Percentiles rank a stretch among this genome's conserved stretches.
These are phyloP conservation scores for Ampelocalamus luodianensis DNA, from an alignment of 176 grass and related monocot genomes.

Conservation along the genomic window DNA sequence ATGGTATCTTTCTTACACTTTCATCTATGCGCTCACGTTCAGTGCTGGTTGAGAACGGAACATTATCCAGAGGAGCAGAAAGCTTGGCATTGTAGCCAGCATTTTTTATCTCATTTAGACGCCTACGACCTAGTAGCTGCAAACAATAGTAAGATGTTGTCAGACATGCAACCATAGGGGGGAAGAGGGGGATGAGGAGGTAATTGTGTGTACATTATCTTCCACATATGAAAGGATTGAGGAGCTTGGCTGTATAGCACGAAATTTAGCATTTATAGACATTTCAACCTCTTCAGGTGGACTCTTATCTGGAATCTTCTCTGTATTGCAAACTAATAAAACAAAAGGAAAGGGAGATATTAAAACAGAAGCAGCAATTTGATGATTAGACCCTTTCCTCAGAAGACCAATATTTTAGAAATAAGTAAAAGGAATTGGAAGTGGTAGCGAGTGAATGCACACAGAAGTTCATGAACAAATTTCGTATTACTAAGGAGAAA, in stretches of 20 bases:
- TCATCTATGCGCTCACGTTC: constrained; percentile 86
- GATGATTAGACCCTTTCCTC: constrained; percentile 8
- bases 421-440: constrained; percentile 12
- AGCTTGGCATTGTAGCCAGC: constrained; percentile 86
- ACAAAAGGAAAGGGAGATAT: constrained; percentile 11
- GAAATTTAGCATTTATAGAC: constrained; percentile 95
- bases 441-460: background rate
- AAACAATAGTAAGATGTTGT: constrained; percentile 29
- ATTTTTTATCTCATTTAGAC: constrained; percentile 85
- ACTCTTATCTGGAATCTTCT: constrained; percentile 55
- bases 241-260: constrained; percentile 71
- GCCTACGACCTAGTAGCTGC: constrained; percentile 87
- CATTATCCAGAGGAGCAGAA: constrained; percentile 87
- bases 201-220: constrained; percentile 69
- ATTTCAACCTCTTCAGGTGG: constrained; percentile 61
- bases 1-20: constrained; percentile 61
- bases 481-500: background rate
- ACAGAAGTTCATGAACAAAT: background rate
- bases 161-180: constrained; percentile 1
- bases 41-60: constrained; percentile 72
- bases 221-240: constrained; percentile 91
- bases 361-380: constrained; percentile 12
- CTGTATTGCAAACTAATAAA: constrained; percentile 42
- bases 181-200: background rate
- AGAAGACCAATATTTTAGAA: background rate